Percentiles rank a stretch among this genome's conserved stretches.
Conservation (phyloP, 805 yeast species). For the Nakazawaea ishiwadae region DNA sequence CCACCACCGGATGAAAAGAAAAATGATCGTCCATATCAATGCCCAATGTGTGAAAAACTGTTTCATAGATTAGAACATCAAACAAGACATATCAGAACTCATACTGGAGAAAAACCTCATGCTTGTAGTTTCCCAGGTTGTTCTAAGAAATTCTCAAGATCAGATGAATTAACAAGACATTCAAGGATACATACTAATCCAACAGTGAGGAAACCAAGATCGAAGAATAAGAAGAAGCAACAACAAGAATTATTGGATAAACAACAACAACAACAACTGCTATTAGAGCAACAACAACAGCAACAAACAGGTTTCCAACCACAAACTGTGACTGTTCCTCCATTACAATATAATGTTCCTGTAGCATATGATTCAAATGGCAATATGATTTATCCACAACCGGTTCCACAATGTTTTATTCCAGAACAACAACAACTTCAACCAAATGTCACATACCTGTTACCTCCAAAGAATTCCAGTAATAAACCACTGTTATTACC, state of each 20-base stretch:
- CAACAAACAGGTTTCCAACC: not conserved
- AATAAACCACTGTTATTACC: not conserved
- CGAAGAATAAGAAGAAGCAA: constrained; percentile 34
- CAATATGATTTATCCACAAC: constrained; percentile 14
- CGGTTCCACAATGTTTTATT: constrained; percentile 11
- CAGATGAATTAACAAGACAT: constrained; percentile 74
- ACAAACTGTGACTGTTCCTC: not conserved
- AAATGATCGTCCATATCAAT: constrained; percentile 56
- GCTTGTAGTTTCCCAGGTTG: constrained; percentile 72
- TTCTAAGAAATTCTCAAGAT: constrained; percentile 59
- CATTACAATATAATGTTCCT: constrained; percentile 11
- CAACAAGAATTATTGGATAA: constrained; percentile 10
- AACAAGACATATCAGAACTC: constrained; percentile 74
- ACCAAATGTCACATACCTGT: constrained; percentile 15
- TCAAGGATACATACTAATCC: constrained; percentile 70
- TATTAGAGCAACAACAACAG: not conserved
- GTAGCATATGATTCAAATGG: constrained; percentile 12
- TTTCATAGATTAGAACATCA: constrained; percentile 76
- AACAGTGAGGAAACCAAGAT: constrained; percentile 57
- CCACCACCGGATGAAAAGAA: constrained; percentile 22
- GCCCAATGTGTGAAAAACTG: constrained; percentile 71
- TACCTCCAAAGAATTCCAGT: no score
- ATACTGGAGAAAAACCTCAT: constrained; percentile 80
- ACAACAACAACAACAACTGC: constrained; percentile 2
- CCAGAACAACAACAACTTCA: constrained; percentile 7